phyloP scores from a whole-genome alignment of 371 early-diverging fungal genomes.

The Rhizopus stolonifer region DNA sequence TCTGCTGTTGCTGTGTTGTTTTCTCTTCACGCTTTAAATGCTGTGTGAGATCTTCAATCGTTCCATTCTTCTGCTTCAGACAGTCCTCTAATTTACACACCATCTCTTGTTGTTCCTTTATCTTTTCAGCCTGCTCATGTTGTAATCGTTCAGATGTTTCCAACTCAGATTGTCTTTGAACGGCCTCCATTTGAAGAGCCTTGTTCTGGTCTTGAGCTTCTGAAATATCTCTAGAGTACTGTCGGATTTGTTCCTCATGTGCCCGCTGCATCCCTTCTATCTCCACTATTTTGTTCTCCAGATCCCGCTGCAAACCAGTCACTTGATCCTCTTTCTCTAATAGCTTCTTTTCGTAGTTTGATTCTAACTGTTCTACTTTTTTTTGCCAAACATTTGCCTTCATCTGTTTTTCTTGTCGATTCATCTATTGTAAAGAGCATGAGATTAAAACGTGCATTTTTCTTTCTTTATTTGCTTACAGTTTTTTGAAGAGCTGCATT shows the following conservation, averaged over 20 bases:
- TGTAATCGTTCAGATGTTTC: too few species aligned
- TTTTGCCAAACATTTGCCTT: conserved; percentile 32
- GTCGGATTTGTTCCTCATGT: neutral
- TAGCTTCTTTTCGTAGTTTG: conserved; percentile 3
- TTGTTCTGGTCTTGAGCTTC: neutral
- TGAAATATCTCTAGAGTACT: neutral
- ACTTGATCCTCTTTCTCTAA: conserved; percentile 20
- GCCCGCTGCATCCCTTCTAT: neutral
- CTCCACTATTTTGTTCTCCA: neutral
- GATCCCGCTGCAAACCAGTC: neutral
- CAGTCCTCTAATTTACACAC: neutral
- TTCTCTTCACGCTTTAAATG: neutral
- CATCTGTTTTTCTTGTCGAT: conserved; percentile 27
- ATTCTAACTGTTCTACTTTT: conserved; percentile 27
- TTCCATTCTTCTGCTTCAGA: conserved; percentile 7
- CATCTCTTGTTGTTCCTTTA: neutral
- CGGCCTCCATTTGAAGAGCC: neutral
- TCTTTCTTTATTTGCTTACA: too few species aligned
- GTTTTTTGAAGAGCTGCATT: conserved; percentile 34
- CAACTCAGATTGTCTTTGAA: neutral
- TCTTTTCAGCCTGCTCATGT: neutral
- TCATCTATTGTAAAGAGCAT: conserved; percentile 2
- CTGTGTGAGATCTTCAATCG: conserved; percentile 2
- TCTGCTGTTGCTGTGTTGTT: conserved; percentile 5
- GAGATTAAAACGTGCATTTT: neutral